Evolutionary conservation across 2,329 filamentous ascomycete species (phyloP).

Genomic region (Septoria linicola): DNA sequence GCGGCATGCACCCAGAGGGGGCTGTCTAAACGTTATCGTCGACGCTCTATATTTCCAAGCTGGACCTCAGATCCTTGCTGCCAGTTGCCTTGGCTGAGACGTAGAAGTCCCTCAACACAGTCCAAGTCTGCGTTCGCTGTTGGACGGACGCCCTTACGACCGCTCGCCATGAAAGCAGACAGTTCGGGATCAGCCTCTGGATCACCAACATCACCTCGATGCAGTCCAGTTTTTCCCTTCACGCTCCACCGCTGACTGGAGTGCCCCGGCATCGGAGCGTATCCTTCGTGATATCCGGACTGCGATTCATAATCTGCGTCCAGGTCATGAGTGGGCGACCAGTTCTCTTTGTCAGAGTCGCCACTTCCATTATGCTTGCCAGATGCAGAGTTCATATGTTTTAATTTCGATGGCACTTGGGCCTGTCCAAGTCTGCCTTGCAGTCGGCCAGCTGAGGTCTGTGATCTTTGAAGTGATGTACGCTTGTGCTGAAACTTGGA

Average conservation of each 20-base stretch:
- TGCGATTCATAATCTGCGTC: slow-evolving; percentile 2
- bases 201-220: slow-evolving; percentile 38
- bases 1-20: too few relatives aligned
- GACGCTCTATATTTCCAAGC: background rate
- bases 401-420: slow-evolving; percentile 25
- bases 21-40: too few relatives aligned
- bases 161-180: slow-evolving; percentile 68
- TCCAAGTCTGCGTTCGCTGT: slow-evolving; percentile 67
- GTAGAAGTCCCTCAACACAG: slow-evolving; percentile 84
- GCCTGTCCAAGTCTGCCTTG: slow-evolving; percentile 21
- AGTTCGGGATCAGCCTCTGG: slow-evolving; percentile 62
- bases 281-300: background rate
- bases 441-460: slow-evolving; percentile 36
- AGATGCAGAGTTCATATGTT: slow-evolving; percentile 34
- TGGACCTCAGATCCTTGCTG: background rate
- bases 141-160: slow-evolving; percentile 40
- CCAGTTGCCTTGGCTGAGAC: slow-evolving; percentile 91
- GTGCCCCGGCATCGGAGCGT: background rate
- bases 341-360: slow-evolving; percentile 96
- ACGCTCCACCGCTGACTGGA: background rate
- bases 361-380: slow-evolving; percentile 53
- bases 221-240: background rate
- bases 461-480: slow-evolving; percentile 34
- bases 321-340: slow-evolving; percentile 56
- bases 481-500: slow-evolving; percentile 50